Evolutionary conservation across 1,284 basidiomycete species (phyloP), one percentile per base, ranked within the genome.

Genomic region (Moniliella sp.): DNA sequence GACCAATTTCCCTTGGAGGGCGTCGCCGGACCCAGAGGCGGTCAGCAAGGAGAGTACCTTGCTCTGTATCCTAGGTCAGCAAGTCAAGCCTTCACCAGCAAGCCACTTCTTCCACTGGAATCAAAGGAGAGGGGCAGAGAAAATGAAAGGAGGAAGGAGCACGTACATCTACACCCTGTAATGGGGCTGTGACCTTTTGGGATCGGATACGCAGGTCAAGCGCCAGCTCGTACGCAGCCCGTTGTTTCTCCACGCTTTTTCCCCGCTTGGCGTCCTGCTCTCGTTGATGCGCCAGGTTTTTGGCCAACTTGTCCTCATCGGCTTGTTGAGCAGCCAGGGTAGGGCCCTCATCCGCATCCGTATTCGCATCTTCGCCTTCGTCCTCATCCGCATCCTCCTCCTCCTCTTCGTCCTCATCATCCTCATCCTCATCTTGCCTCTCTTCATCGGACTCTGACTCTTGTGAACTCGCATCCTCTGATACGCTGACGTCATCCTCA

Each of bases 171-270:
- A 45, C 25, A 10, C 35, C 30, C 7, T 27, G 18, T 4, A 27
- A 19, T 4, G 10, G 17, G 5, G 34, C 19, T 12, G 31, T 25
- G 5, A 36, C 25, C 15, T 41, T 43, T 27, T 56, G 53, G 13
- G 46, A 45, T 15, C 50, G 42, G 37, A 56, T 56, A 5, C 53
- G 44, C 0, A 41, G 37, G 13, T 50, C 48, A 12, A 56, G 45
- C 21, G 21, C 21, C 7, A n/a, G 8, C 21, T 23, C 21, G 21
- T 23, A 23, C 21, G n/a, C 8, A 7, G 7, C 21, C 7, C 21
- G 21, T 23, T 23, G 21, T n/a, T 23, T 23, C 8, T n/a, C 8
- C 8, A 23, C 21, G 7, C 8, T n/a, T 7, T n/a, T 7, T n/a
- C 21, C 21, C 21, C n/a, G 7, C n/a, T 23, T 7, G 8, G 21